Conservation (phyloP, 2,329 filamentous ascomycete species). For the Fusarium fujikuroi region DNA sequence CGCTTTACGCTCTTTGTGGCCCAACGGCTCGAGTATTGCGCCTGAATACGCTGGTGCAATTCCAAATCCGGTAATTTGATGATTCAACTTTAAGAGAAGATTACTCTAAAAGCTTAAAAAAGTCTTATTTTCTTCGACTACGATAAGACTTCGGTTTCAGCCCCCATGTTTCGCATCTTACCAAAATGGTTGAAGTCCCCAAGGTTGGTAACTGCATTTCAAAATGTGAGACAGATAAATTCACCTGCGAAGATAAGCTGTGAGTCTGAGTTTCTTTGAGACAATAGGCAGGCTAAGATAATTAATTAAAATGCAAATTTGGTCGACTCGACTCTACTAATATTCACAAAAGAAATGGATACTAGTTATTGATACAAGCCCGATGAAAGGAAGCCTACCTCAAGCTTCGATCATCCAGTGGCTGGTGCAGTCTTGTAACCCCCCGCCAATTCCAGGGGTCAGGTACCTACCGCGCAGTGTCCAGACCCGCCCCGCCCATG, state of each 20-base stretch:
- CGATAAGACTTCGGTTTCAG: neutral
- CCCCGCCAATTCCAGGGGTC: slow-evolving; percentile 26
- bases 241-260: neutral
- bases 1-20: slow-evolving; percentile 9
- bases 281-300: neutral
- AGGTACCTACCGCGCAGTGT: slow-evolving; percentile 27
- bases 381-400: neutral
- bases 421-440: slow-evolving; percentile 2
- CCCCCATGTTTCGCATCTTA: neutral
- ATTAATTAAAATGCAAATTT: neutral
- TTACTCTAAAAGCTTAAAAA: neutral
- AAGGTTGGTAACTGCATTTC: neutral
- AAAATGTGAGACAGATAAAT: neutral
- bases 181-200: neutral
- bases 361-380: neutral
- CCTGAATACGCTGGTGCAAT: slow-evolving; percentile 13
- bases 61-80: slow-evolving; percentile 2
- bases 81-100: neutral
- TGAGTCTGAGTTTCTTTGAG: neutral
- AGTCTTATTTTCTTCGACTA: neutral
- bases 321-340: neutral
- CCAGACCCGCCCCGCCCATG: slow-evolving; percentile 13
- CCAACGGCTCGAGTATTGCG: neutral
- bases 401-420: slow-evolving; percentile 6
- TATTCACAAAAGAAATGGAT: neutral